Conservation (phyloP, 306 rosid genomes). For the Glycyrrhiza uralensis region DNA sequence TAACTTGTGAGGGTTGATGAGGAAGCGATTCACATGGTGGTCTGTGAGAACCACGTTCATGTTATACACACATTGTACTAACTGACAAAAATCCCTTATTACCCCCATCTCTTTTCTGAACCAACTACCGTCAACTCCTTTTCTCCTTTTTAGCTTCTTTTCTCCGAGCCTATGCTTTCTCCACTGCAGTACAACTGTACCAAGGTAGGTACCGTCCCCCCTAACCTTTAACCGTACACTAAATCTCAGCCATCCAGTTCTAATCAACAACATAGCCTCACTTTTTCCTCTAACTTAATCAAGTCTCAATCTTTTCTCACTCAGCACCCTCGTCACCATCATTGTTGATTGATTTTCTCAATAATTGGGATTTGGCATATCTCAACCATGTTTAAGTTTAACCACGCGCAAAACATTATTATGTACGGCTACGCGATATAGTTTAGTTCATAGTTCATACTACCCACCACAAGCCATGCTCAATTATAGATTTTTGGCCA, state of each 20-base stretch:
- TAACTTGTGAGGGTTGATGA: constrained; percentile 6
- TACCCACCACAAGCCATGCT: constrained; percentile 23
- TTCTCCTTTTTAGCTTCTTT: not conserved
- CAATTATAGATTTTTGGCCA: constrained; percentile 8
- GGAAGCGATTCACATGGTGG: constrained; percentile 15
- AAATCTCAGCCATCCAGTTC: constrained; percentile 6
- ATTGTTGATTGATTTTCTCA: not conserved
- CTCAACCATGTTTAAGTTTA: constrained; percentile 19
- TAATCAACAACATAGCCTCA: not conserved
- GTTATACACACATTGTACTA: constrained; percentile 5
- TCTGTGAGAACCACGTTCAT: constrained; percentile 12
- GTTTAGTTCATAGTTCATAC: not conserved
- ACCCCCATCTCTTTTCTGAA: constrained; percentile 25
- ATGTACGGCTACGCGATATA: constrained; percentile 17
- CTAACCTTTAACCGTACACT: not conserved
- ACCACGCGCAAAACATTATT: constrained; percentile 20
- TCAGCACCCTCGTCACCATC: not conserved
- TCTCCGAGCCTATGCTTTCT: not conserved
- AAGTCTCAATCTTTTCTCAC: not conserved
- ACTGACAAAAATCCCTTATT: too few relatives aligned
- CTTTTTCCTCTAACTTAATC: not conserved
- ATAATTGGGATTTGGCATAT: constrained; percentile 17
- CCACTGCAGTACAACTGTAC: not conserved
- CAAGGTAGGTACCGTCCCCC: not conserved
- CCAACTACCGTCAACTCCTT: constrained; percentile 18